Base-by-base conservation (phyloP, 2,329 filamentous ascomycete genomes). In the Coleophoma cylindrospora region DNA sequence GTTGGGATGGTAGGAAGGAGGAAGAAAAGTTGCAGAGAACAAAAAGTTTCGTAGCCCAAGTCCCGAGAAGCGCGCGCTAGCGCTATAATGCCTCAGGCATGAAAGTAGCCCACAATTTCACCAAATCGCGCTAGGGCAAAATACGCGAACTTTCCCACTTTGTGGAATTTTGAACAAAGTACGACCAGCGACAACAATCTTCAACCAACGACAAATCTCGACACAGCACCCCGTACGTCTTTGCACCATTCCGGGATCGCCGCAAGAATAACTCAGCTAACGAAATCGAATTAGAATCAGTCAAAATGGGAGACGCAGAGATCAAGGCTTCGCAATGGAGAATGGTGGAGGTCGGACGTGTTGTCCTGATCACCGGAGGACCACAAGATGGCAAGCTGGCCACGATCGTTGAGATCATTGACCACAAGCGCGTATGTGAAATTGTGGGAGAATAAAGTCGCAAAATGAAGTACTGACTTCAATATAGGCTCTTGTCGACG, bases 361-460 rank as follows among this genome's bases (percentile, higher is more conserved):
- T 99, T 70, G 87, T 96, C 73, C 84, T 95, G 74, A 86, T 97
- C 79, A 87, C 89, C 75, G 75, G 74, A 68, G 77, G 82, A 71
- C 87, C 91, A 70, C 84, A 86, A 66, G 88, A 79, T 65, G 91
- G 91, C 79, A 89, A 89, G 73, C 84, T 97, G 67, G 95, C 91
- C 68, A 80, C 86, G 68, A 92, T 99, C 70, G 91, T 96, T 76
- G 92, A 99, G 86, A 97, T 99, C 76, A 94, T 99, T 79, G 94
- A 99, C 80, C 92, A 99, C 87, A 96, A 96, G 85, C 91, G 94
- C 79, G 94, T 99, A 95, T 73, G 94, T 90, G 70, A 17, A 40
- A 48, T 47, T 54, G 34, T 13, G 41, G 17, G 34, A 38, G 27
- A 51, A 48, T 40, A 17, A 45, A 50, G 37, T 10, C 43, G 27